These are phyloP conservation scores for Zoysia matrella DNA, from an alignment of 202 grass and related monocot species.

Conservation along the genomic window DNA sequence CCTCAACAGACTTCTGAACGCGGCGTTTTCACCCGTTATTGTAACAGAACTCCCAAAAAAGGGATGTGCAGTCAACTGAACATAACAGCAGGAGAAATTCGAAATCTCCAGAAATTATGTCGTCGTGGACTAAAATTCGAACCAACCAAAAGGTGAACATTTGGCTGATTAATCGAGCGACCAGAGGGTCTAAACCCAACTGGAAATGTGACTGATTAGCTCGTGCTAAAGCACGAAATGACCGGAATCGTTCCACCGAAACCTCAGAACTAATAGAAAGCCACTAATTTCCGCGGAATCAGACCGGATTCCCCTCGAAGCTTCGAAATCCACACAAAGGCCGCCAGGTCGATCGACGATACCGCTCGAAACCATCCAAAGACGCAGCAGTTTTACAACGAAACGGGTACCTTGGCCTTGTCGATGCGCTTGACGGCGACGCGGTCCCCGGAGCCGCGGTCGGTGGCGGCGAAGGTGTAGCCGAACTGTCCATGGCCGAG, in stretches of 20 bases:
- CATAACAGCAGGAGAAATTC: background rate
- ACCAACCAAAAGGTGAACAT: background rate
- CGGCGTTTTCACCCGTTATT: background rate
- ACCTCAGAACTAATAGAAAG: background rate
- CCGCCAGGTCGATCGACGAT: background rate
- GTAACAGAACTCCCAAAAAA: constrained; percentile 1
- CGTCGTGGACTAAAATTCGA: background rate
- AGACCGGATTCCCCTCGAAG: background rate
- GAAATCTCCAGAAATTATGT: background rate
- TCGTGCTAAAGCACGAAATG: background rate
- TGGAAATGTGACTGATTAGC: background rate
- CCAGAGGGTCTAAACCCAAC: constrained; percentile 1
- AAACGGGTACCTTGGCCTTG: constrained; percentile 78
- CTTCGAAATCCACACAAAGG: background rate
- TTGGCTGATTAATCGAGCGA: background rate
- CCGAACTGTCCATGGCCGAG: constrained; percentile 88
- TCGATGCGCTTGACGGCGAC: constrained; percentile 99
- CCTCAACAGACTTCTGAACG: background rate
- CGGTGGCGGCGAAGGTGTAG: constrained; percentile 44
- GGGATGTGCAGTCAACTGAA: background rate
- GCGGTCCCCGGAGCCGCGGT: constrained; percentile 62
- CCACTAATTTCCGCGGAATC: background rate
- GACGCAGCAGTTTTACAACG: background rate
- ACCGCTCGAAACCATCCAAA: background rate
- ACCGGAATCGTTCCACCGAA: background rate